Evolutionary conservation across 2,329 filamentous ascomycete species (phyloP), one percentile per base, ranked within the genome.

Genomic region (Pyrenophora tritici-repentis): DNA sequence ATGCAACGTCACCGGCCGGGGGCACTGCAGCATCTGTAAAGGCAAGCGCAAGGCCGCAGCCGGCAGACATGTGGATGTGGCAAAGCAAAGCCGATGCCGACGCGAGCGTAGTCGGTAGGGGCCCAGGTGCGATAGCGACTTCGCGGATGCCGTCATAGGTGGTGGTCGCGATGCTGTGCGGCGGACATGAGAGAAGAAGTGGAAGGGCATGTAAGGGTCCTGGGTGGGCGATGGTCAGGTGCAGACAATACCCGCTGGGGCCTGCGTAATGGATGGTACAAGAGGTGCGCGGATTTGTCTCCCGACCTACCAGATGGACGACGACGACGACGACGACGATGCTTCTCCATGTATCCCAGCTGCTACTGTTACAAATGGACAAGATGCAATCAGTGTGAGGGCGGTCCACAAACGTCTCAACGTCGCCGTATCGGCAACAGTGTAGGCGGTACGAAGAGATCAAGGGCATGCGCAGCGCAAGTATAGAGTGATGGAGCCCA

Each of bases 161-260:
- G 61, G 66, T 65, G 43, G 46, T 26, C 13, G 52, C 42, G 42
- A 45, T 42, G 58, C 45, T 64, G 63, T 60, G 63, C 68, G 61
- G 66, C 61, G 45, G 41, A 49, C 46, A 51, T 55, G 34, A 53
- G 48, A 48, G 56, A 53, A 50, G 50, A 29, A n/a, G n/a, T n/a
- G n/a, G n/a, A n/a, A n/a, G 55, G 40, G 45, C 53, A 52, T 58
- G 59, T 58, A 57, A 64, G 65, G 67, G 61, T 48, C 47, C 58
- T 50, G 41, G 55, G 39, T 24, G 26, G 43, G 14, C 26, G 44
- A 58, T 48, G 66, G 68, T 72, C 68, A 72, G 60, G 65, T 71
- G 68, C 60, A 55, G 43, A 42, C 18, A 41, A 55, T 58, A 55
- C 46, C 56, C 56, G 53, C 53, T 39, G 47, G 33, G 56, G 47